A percentile compares a stretch with the other conserved stretches of the same genome.
These are phyloP conservation scores for Graphilbum sp. DNA, from an alignment of 2,329 filamentous ascomycete species.

Conservation along the genomic window DNA sequence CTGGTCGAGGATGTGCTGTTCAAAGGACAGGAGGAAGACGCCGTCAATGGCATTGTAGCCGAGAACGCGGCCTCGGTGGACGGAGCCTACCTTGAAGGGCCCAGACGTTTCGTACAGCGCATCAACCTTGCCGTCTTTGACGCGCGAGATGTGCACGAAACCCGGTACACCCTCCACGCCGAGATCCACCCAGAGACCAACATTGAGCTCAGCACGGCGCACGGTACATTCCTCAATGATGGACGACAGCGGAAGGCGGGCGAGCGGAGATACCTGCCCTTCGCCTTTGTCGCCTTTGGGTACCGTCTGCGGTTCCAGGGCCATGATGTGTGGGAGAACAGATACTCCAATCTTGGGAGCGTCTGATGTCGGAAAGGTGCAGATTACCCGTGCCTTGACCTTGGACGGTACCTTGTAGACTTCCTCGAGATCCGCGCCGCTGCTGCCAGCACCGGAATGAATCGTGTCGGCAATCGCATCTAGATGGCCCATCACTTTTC, in stretches of 20 bases:
- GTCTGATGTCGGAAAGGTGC: conserved; percentile 65
- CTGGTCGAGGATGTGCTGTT: conserved; percentile 69
- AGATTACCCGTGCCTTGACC: conserved; percentile 73
- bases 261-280: conserved; percentile 26
- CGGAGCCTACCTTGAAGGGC: conserved; percentile 59
- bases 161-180: conserved; percentile 53
- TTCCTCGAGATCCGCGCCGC: conserved; percentile 52
- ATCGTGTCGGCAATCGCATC: conserved; percentile 83
- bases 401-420: conserved; percentile 75
- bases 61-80: conserved; percentile 66
- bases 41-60: conserved; percentile 81
- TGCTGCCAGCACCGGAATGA: conserved; percentile 64
- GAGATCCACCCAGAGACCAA: conserved; percentile 68
- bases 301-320: conserved; percentile 24
- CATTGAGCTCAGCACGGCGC: conserved; percentile 58
- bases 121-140: conserved; percentile 83
- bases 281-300: background rate
- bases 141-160: conserved; percentile 86
- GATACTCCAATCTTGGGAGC: conserved; percentile 78
- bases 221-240: conserved; percentile 66
- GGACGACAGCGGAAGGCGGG: conserved; percentile 53
- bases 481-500: conserved; percentile 83
- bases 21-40: conserved; percentile 69
- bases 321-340: conserved; percentile 65
- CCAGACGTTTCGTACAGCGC: conserved; percentile 61